Evolutionary conservation across 139 green algal genomes (phyloP), one percentile per base, ranked within the genome.

Genomic region (Pseudopediastrum boryanum): DNA sequence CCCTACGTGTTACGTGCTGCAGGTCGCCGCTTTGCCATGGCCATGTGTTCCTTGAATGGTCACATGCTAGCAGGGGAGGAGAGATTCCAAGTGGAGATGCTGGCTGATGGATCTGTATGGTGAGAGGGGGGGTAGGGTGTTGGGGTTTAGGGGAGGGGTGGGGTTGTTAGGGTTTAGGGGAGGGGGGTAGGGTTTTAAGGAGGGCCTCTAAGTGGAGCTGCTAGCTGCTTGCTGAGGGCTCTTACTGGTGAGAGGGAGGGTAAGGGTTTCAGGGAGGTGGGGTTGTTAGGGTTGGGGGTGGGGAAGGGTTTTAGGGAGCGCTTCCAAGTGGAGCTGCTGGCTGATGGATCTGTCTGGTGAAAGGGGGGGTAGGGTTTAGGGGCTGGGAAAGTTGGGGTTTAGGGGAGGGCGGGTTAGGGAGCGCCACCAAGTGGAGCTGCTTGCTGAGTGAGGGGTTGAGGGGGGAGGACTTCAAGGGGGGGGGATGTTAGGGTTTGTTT

Each of bases 341-440:
- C 67, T 31, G 67, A 75, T 31, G 67, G 67, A 29, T 75, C 67
- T 25, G 67, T 75, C n/a, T 75, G 67, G 67, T 75, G 67, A 54
- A n/a, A n/a, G n/a, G n/a, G n/a, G n/a, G n/a, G n/a, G n/a, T n/a
- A n/a, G n/a, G n/a, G n/a, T n/a, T n/a, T n/a, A n/a, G n/a, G n/a
- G n/a, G n/a, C n/a, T n/a, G n/a, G n/a, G n/a, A n/a, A n/a, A n/a
- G n/a, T n/a, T n/a, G n/a, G n/a, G n/a, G n/a, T n/a, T n/a, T n/a
- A n/a, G n/a, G n/a, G n/a, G n/a, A n/a, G n/a, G n/a, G n/a, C n/a
- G n/a, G n/a, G n/a, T n/a, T n/a, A n/a, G n/a, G n/a, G n/a, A n/a
- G n/a, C n/a, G n/a, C n/a, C n/a, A n/a, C n/a, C n/a, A n/a, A n/a
- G n/a, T n/a, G n/a, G n/a, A n/a, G n/a, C n/a, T n/a, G n/a, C n/a